phyloP scores from a whole-genome alignment of 805 yeast genomes.

The Candida montana region DNA sequence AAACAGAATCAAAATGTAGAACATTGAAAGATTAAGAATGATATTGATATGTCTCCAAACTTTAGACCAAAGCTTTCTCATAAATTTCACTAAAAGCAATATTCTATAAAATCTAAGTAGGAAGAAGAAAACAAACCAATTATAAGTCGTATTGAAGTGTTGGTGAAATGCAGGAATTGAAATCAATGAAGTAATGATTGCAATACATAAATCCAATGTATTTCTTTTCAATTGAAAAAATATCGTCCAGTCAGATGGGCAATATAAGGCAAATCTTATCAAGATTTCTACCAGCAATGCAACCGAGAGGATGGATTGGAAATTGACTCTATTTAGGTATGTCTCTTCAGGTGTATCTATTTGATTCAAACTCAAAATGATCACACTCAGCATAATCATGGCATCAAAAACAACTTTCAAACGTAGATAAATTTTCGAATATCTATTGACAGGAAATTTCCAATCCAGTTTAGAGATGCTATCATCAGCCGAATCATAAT shows the following conservation, averaged over 20 bases:
- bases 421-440: too few species aligned
- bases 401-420: too few species aligned
- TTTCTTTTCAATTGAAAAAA: conserved; percentile 52
- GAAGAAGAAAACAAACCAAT: conserved; percentile 82
- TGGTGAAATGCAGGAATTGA: conserved; percentile 45
- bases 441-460: conserved; percentile 11
- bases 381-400: too few species aligned
- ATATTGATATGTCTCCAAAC: conserved; percentile 64
- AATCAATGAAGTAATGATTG: conserved; percentile 52
- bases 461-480: conserved; percentile 29
- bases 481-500: conserved; percentile 22
- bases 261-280: conserved; percentile 43
- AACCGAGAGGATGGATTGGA: too few species aligned
- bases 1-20: conserved; percentile 60
- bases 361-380: too few species aligned
- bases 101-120: conserved; percentile 73
- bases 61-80: conserved; percentile 63
- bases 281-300: conserved; percentile 55
- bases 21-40: conserved; percentile 65
- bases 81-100: conserved; percentile 47
- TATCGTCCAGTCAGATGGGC: conserved; percentile 46
- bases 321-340: too few species aligned
- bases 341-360: too few species aligned
- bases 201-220: conserved; percentile 52
- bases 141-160: conserved; percentile 50